These are phyloP conservation scores for Coniferiporia sulphurascens DNA, from an alignment of 1,284 basidiomycete genomes.

Conservation along the genomic window DNA sequence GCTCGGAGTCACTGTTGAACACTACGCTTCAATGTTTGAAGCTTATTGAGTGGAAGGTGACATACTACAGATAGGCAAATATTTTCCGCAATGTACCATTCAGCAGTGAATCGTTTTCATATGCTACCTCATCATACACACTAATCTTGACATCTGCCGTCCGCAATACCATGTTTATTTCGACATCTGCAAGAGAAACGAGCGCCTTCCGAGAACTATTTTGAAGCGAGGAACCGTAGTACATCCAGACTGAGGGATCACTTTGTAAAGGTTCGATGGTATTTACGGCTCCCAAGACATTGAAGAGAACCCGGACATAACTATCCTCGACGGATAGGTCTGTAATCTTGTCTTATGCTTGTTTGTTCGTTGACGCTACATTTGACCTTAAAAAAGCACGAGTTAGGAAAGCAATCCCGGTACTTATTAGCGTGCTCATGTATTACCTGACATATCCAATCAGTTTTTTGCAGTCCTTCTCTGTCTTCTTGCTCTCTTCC, in stretches of 20 bases:
- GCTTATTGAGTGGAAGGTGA: no score
- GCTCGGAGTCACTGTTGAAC: not conserved
- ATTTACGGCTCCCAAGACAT: not conserved
- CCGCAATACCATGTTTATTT: not conserved
- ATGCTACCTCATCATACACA: not conserved
- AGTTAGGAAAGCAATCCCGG: not conserved
- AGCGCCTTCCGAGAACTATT: not conserved
- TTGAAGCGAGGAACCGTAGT: not conserved
- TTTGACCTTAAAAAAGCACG: not conserved
- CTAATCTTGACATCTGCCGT: not conserved
- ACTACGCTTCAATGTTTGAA: not conserved
- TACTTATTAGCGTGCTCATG: not conserved
- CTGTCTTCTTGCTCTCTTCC: not conserved
- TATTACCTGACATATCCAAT: not conserved
- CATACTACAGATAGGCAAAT: not conserved
- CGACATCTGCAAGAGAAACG: not conserved
- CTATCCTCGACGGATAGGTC: not conserved
- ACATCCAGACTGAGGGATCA: not conserved
- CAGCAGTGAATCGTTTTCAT: not conserved
- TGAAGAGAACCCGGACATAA: not conserved
- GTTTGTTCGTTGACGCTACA: not conserved
- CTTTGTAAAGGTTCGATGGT: not conserved
- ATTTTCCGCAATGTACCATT: not conserved
- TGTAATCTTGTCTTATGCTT: not conserved
- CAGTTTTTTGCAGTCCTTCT: not conserved